Percentiles rank a stretch among this genome's conserved stretches.
Conservation (phyloP, 139 green algal genomes). For the Choricystis sp. region DNA sequence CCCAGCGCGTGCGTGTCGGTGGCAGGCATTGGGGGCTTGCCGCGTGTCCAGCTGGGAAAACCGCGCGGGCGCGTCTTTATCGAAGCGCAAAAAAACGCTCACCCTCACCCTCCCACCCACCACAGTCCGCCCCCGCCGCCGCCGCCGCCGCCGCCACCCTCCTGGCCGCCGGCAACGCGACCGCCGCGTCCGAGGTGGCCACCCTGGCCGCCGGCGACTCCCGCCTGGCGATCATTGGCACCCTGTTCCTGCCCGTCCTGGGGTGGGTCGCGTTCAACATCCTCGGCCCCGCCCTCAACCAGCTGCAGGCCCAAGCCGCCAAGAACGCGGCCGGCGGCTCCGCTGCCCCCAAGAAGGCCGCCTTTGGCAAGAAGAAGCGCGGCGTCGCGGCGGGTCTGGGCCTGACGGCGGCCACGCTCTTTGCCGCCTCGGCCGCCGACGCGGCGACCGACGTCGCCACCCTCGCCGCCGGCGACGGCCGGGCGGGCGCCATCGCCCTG, state of each 20-base stretch:
- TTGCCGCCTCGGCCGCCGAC: conserved; percentile 25
- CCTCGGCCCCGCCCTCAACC: conserved; percentile 26
- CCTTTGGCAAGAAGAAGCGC: conserved; percentile 9
- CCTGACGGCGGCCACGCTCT: conserved; percentile 23
- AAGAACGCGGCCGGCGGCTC: conserved; percentile 9
- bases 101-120: not conserved
- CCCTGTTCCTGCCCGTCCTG: conserved; percentile 28
- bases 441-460: conserved; percentile 54
- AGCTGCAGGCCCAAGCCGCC: conserved; percentile 18
- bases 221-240: conserved; percentile 15
- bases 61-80: not conserved
- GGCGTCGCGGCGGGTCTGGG: conserved; percentile 15
- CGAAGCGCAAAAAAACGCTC: not conserved
- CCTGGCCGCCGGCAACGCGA: conserved; percentile 18
- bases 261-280: conserved; percentile 76
- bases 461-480: conserved; percentile 30
- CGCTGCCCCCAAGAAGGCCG: conserved; percentile 1
- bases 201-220: conserved; percentile 25
- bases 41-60: not conserved
- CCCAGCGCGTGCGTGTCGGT: too few relatives aligned
- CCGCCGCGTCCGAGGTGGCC: conserved; percentile 28
- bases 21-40: too few relatives aligned
- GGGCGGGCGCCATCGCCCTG: conserved; percentile 7
- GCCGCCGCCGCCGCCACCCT: conserved; percentile 13
- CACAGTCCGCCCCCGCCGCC: too few relatives aligned